A percentile compares a stretch with the other conserved stretches of the same genome.
phyloP scores from a whole-genome alignment of 2,329 filamentous ascomycete species.

The Hysterium pulicare region DNA sequence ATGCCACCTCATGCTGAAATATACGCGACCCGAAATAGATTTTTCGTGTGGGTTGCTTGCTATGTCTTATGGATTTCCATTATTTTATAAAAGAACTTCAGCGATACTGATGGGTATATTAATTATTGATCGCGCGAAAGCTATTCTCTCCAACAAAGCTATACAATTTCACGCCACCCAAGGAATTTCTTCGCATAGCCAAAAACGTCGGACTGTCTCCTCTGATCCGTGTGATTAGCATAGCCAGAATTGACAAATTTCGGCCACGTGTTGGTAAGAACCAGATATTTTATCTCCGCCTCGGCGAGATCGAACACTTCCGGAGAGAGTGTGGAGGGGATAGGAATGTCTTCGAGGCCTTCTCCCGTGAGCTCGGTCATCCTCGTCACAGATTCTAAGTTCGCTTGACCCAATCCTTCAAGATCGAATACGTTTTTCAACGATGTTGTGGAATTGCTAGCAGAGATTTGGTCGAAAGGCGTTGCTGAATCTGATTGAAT shows the following conservation, averaged over 20 bases:
- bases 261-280: conserved; percentile 36
- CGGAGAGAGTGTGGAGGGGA: conserved; percentile 21
- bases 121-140: too few species aligned
- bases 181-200: too few species aligned
- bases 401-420: conserved; percentile 25
- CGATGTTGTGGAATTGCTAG: conserved; percentile 17
- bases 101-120: too few species aligned
- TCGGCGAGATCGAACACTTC: conserved; percentile 31
- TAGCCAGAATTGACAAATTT: conserved; percentile 29
- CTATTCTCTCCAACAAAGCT: too few species aligned
- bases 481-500: conserved; percentile 18
- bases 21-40: too few species aligned
- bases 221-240: too few species aligned
- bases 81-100: too few species aligned
- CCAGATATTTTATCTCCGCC: conserved; percentile 33
- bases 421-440: conserved; percentile 18
- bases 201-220: too few species aligned
- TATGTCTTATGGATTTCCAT: too few species aligned
- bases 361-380: conserved; percentile 21
- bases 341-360: conserved; percentile 12
- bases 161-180: too few species aligned
- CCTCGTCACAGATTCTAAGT: conserved; percentile 22
- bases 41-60: too few species aligned
- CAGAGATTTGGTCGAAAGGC: conserved; percentile 24
- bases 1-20: too few species aligned